phyloP scores from a whole-genome alignment of 2,329 filamentous ascomycete species.

The Aspergillus fructus region DNA sequence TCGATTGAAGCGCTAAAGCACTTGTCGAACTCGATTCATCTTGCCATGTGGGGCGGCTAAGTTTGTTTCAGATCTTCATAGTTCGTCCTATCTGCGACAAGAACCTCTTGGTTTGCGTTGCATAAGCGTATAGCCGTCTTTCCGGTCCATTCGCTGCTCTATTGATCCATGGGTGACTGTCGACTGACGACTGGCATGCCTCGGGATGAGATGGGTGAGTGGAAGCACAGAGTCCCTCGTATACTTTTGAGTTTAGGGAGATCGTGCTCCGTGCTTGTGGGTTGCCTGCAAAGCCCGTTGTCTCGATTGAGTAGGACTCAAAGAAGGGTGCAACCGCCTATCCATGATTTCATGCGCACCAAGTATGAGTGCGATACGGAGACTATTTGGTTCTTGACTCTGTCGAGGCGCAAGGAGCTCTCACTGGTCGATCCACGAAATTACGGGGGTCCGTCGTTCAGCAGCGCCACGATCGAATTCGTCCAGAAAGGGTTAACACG shows the following conservation, averaged over 20 bases:
- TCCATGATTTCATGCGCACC: too few species aligned
- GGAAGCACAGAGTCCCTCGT: neutral
- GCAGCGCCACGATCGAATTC: constrained; percentile 19
- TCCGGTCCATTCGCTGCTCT: neutral
- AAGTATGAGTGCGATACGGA: neutral
- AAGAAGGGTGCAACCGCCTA: too few species aligned
- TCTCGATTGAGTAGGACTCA: too few species aligned
- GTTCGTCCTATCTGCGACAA: neutral
- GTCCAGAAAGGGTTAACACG: constrained; percentile 17
- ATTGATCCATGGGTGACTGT: neutral
- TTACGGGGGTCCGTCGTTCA: constrained; percentile 15
- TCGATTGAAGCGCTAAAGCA: neutral
- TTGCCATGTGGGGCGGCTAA: neutral
- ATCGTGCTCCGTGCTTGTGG: too few species aligned
- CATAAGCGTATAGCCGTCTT: neutral
- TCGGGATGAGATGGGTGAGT: neutral
- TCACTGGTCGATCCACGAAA: constrained; percentile 11
- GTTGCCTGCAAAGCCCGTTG: too few species aligned
- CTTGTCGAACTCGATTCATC: neutral
- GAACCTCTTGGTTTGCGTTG: neutral
- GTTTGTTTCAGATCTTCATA: neutral
- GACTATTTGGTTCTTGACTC: neutral
- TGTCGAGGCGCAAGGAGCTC: neutral
- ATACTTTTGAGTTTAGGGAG: too few species aligned
- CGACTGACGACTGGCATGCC: neutral